Conservation (phyloP, 1,139 yeast genomes). For the Taphrina wiesneri region DNA sequence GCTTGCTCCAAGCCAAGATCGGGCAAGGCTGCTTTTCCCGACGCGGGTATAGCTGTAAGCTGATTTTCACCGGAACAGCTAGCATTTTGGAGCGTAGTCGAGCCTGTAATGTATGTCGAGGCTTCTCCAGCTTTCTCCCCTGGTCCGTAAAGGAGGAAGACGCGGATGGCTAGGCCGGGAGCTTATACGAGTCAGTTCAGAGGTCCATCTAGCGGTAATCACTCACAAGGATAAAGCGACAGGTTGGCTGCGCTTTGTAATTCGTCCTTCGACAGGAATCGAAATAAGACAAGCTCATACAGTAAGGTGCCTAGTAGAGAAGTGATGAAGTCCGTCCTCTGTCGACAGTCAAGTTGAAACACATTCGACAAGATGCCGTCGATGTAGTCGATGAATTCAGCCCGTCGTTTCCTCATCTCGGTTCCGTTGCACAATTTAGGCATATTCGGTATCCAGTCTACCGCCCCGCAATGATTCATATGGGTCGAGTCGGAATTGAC, state of each 20-base stretch:
- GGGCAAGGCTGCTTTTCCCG: background rate
- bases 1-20: background rate
- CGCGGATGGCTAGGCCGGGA: background rate
- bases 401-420: slow-evolving; percentile 1
- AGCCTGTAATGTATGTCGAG: background rate
- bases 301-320: background rate
- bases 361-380: background rate
- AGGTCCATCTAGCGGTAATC: background rate
- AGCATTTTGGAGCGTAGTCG: background rate
- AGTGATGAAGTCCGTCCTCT: background rate
- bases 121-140: background rate
- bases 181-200: background rate
- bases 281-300: slow-evolving; percentile 2
- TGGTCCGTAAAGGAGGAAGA: background rate
- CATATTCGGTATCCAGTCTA: slow-evolving; percentile 6
- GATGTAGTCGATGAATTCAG: slow-evolving; percentile 2
- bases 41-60: background rate
- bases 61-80: background rate
- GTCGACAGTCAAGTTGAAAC: background rate
- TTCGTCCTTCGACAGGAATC: slow-evolving; percentile 6
- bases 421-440: background rate
- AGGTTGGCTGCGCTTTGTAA: slow-evolving; percentile 1
- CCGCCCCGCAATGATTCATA: background rate
- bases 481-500: background rate
- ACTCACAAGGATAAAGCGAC: background rate